Conservation (phyloP, 2,329 filamentous ascomycete species). For the Dryadomyces quercivorus region DNA sequence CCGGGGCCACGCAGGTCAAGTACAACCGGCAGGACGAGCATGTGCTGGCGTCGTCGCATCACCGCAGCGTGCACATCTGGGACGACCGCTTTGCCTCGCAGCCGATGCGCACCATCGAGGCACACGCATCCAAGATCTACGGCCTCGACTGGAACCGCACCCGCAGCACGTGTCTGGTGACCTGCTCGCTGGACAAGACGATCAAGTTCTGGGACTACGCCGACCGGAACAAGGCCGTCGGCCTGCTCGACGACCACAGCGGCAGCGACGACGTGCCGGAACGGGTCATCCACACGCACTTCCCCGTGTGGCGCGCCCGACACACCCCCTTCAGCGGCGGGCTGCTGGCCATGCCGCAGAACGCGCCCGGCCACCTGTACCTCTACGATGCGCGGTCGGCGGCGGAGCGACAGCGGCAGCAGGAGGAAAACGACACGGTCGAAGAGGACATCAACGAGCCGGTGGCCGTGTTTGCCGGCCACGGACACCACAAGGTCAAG, state of each 20-base stretch:
- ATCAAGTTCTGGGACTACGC: constrained; percentile 87
- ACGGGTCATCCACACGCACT: constrained; percentile 67
- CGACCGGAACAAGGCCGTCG: background rate
- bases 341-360: constrained; percentile 82
- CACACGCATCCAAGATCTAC: constrained; percentile 88
- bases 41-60: constrained; percentile 81
- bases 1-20: constrained; percentile 88
- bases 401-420: constrained; percentile 17
- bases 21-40: constrained; percentile 83
- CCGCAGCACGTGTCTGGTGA: constrained; percentile 58
- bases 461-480: constrained; percentile 46
- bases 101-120: constrained; percentile 72
- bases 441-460: constrained; percentile 23
- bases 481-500: constrained; percentile 60
- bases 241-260: background rate
- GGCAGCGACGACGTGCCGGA: constrained; percentile 43
- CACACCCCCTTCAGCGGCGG: constrained; percentile 86
- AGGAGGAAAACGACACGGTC: constrained; percentile 21
- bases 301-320: constrained; percentile 81
- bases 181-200: constrained; percentile 81
- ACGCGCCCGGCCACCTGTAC: constrained; percentile 72
- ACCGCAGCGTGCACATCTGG: constrained; percentile 80
- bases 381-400: constrained; percentile 56
- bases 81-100: constrained; percentile 69
- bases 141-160: constrained; percentile 90